Conservation (phyloP, 202 grass and related monocot genomes). For the Schoenoplectus triqueter region DNA sequence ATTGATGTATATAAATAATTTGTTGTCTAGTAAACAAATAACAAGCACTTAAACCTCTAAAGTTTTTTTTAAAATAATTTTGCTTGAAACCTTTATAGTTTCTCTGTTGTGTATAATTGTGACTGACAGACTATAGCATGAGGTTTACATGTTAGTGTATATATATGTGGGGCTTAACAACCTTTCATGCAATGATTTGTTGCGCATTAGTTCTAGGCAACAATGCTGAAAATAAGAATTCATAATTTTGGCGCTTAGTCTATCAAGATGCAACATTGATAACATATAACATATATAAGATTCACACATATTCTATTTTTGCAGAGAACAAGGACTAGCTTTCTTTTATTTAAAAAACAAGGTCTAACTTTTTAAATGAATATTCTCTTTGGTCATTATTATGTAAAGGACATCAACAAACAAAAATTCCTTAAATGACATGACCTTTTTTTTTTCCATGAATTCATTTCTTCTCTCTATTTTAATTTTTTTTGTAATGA, state of each 20-base stretch:
- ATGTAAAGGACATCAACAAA: too few species aligned
- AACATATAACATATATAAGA: constrained; percentile 2
- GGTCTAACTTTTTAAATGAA: neutral
- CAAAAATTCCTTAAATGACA: neutral
- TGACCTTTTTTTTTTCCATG: neutral
- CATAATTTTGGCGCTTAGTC: constrained; percentile 19
- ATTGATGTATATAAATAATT: neutral
- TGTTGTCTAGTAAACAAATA: neutral
- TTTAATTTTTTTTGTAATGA: neutral
- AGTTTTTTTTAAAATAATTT: neutral
- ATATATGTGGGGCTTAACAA: neutral
- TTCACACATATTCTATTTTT: constrained; percentile 18
- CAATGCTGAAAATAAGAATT: constrained; percentile 22
- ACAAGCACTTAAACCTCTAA: neutral
- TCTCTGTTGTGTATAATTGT: too few species aligned
- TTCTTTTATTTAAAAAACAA: too few species aligned
- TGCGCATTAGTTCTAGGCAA: constrained; percentile 13
- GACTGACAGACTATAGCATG: neutral
- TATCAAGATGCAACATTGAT: constrained; percentile 12
- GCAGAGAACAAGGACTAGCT: neutral
- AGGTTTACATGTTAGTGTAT: constrained; percentile 23
- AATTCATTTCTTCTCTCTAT: neutral
- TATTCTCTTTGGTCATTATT: neutral
- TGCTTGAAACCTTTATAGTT: too few species aligned
- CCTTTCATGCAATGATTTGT: constrained; percentile 7